phyloP scores from a whole-genome alignment of 2,329 filamentous ascomycete genomes.

The Fusarium graminum region DNA sequence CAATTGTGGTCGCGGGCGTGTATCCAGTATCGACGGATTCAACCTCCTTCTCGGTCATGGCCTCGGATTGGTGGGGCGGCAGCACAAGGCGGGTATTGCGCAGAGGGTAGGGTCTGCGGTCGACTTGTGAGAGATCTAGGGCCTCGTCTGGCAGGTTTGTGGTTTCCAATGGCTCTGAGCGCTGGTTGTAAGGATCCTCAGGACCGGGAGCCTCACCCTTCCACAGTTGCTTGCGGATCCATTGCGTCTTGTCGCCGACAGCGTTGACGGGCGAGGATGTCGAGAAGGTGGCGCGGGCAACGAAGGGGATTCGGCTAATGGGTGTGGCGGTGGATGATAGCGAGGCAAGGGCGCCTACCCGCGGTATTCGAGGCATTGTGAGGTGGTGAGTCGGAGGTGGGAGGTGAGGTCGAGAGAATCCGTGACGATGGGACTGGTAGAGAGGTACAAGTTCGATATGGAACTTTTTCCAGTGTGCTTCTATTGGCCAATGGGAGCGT shows the following conservation, averaged over 20 bases:
- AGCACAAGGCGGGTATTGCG: conserved; percentile 51
- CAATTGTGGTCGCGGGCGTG: conserved; percentile 60
- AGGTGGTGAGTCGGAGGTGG: conserved; percentile 10
- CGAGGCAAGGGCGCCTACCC: conserved; percentile 53
- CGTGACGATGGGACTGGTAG: conserved; percentile 22
- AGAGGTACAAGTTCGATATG: conserved; percentile 35
- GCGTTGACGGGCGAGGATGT: conserved; percentile 51
- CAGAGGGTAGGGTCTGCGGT: conserved; percentile 47
- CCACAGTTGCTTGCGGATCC: conserved; percentile 58
- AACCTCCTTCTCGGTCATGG: conserved; percentile 51
- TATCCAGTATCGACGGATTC: conserved; percentile 56
- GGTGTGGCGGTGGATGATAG: conserved; percentile 47
- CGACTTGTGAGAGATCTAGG: conserved; percentile 37
- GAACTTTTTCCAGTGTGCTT: conserved; percentile 49
- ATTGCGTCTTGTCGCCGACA: conserved; percentile 52
- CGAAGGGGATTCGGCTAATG: conserved; percentile 48
- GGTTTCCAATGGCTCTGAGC: conserved; percentile 45
- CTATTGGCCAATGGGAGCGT: conserved; percentile 45
- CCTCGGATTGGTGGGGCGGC: conserved; percentile 53
- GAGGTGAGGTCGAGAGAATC: conserved; percentile 29
- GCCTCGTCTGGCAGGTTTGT: conserved; percentile 53
- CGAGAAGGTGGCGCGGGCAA: conserved; percentile 51
- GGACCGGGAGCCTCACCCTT: conserved; percentile 56
- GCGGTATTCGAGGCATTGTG: conserved; percentile 60
- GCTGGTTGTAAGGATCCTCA: conserved; percentile 57